A percentile compares a stretch with the other conserved stretches of the same genome.
These are phyloP conservation scores for Penicillium angulare DNA, from an alignment of 495 filamentous ascomycete species.

Conservation along the genomic window DNA sequence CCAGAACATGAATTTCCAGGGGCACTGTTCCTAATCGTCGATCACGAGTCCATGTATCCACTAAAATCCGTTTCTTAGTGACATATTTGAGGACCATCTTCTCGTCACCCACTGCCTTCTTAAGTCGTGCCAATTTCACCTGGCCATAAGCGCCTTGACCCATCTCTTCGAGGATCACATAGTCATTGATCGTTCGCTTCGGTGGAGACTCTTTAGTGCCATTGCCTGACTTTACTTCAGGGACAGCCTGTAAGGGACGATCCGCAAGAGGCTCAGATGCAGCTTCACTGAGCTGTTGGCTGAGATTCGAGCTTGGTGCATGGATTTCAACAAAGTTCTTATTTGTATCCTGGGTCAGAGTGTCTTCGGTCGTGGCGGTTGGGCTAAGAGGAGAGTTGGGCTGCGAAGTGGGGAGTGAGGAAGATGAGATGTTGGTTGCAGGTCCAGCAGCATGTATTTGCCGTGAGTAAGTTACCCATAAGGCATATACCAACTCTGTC, in stretches of 20 bases:
- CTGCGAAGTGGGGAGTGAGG: slow-evolving; percentile 18
- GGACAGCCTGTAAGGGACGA: slow-evolving; percentile 43
- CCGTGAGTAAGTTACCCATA: slow-evolving; percentile 96
- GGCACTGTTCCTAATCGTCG: slow-evolving; percentile 93
- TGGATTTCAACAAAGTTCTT: slow-evolving; percentile 28
- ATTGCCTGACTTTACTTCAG: slow-evolving; percentile 33
- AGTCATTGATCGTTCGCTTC: slow-evolving; percentile 88
- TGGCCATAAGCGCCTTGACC: slow-evolving; percentile 97
- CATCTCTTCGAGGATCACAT: slow-evolving; percentile 95
- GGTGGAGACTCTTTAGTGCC: slow-evolving; percentile 32
- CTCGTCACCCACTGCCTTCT: slow-evolving; percentile 61
- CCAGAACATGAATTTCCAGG: slow-evolving; percentile 94
- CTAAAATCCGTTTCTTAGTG: slow-evolving; percentile 92
- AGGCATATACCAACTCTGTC: slow-evolving; percentile 84
- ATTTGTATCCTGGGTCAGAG: slow-evolving; percentile 7
- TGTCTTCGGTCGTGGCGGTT: background rate
- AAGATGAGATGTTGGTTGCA: slow-evolving; percentile 48
- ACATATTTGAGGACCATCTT: slow-evolving; percentile 98
- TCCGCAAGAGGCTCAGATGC: slow-evolving; percentile 54
- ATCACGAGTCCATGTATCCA: slow-evolving; percentile 98
- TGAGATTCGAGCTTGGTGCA: slow-evolving; percentile 65
- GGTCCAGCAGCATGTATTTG: slow-evolving; percentile 77
- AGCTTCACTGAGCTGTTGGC: slow-evolving; percentile 72
- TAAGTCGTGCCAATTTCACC: slow-evolving; percentile 92
- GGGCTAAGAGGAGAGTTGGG: slow-evolving; percentile 14